Percentiles rank a stretch among this genome's conserved stretches.
These are phyloP conservation scores for Penicillium psychrosexuale DNA, from an alignment of 2,329 filamentous ascomycete species.

Conservation along the genomic window DNA sequence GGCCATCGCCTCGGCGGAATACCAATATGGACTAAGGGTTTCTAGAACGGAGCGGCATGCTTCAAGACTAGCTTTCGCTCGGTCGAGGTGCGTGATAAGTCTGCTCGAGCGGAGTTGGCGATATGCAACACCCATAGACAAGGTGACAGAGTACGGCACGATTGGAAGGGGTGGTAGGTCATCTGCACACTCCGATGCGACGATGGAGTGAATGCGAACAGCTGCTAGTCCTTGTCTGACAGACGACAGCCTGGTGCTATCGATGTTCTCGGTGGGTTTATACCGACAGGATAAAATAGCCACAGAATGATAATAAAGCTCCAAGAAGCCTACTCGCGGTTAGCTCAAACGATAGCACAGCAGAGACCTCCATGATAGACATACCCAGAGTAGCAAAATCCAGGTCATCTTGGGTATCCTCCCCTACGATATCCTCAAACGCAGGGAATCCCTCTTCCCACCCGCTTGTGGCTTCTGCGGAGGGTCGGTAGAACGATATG, in stretches of 20 bases:
- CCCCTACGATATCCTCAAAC: slow-evolving; percentile 35
- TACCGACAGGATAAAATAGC: slow-evolving; percentile 57
- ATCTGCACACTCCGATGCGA: slow-evolving; percentile 46
- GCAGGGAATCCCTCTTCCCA: slow-evolving; percentile 41
- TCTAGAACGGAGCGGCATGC: slow-evolving; percentile 38
- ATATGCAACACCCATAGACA: slow-evolving; percentile 57
- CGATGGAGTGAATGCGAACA: slow-evolving; percentile 54
- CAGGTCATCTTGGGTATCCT: slow-evolving; percentile 24
- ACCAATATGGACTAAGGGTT: slow-evolving; percentile 36
- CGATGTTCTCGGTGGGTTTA: slow-evolving; percentile 31
- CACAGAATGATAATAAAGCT: slow-evolving; percentile 56
- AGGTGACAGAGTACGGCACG: slow-evolving; percentile 54
- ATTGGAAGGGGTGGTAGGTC: slow-evolving; percentile 53
- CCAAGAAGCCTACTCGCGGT: slow-evolving; percentile 44
- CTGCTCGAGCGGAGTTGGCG: slow-evolving; percentile 54
- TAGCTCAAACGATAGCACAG: not conserved
- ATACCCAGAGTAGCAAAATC: slow-evolving; percentile 32
- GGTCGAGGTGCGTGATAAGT: slow-evolving; percentile 40
- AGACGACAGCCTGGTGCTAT: slow-evolving; percentile 50
- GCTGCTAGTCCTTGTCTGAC: slow-evolving; percentile 55
- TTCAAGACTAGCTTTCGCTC: slow-evolving; percentile 36
- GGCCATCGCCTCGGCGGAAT: slow-evolving; percentile 43
- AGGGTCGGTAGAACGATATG: slow-evolving; percentile 42
- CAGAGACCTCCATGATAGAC: not conserved
- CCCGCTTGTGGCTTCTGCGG: slow-evolving; percentile 32